Evolutionary conservation across 345 rosid species (phyloP).

Genomic region (Gossypium anomalum): DNA sequence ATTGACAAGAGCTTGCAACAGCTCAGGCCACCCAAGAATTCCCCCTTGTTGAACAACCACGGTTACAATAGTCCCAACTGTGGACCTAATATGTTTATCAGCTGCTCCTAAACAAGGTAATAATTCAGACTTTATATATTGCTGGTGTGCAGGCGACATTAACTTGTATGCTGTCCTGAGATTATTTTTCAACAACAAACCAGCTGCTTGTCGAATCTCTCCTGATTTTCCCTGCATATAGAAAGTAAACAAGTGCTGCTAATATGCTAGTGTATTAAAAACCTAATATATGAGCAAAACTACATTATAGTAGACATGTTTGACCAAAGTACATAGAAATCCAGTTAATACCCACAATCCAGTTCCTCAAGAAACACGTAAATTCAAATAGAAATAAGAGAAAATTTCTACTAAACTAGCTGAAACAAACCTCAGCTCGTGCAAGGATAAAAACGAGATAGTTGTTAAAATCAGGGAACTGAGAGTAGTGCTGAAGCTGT

Average conservation of each 20-base stretch:
- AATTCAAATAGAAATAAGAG: not conserved
- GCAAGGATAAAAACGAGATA: slow-evolving; percentile 89
- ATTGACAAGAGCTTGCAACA: slow-evolving; percentile 72
- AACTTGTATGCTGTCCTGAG: slow-evolving; percentile 59
- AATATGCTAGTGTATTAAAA: not conserved
- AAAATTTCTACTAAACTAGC: no score
- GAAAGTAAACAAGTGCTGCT: not conserved
- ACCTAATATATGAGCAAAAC: not conserved
- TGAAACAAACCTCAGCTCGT: slow-evolving; percentile 61
- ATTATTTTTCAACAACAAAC: slow-evolving; percentile 86
- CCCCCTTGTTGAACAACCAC: slow-evolving; percentile 71
- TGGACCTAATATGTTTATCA: slow-evolving; percentile 79
- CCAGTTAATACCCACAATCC: slow-evolving; percentile 11
- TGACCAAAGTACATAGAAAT: not conserved
- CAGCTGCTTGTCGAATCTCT: slow-evolving; percentile 97
- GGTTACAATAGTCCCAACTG: slow-evolving; percentile 82
- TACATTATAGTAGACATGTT: not conserved
- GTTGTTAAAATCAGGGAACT: slow-evolving; percentile 94
- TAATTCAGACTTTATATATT: slow-evolving; percentile 45
- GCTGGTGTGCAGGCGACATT: slow-evolving; percentile 56
- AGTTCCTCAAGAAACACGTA: not conserved
- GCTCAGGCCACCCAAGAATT: slow-evolving; percentile 81
- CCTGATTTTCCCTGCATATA: slow-evolving; percentile 62
- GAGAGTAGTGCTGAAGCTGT: slow-evolving; percentile 86
- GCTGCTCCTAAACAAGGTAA: slow-evolving; percentile 86